Base-by-base conservation (phyloP, 1,284 basidiomycete genomes). In the Gymnopus androsaceus region DNA sequence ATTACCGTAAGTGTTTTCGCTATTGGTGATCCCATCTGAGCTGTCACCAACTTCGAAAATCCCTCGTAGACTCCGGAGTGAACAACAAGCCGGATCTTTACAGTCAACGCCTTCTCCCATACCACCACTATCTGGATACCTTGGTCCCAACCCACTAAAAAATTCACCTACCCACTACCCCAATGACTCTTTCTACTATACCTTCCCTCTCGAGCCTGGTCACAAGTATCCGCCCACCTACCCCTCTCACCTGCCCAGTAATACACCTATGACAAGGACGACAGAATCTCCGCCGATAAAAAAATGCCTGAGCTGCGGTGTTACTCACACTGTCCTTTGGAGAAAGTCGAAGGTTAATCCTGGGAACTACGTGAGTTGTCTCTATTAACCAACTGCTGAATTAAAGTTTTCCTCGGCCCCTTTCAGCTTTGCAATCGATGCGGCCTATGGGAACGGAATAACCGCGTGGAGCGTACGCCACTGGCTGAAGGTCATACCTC, bases 291-390 rank as follows among this genome's bases (percentile, higher is more conserved):
- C 51, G 4, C 28, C 17, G 28, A 17, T 17, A 11, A 53, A 30
- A 37, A 36, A 12, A n/a, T 53, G 51, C 42, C 46, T n/a, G 6
- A 27, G 25, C 23, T 53, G 51, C 25, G 41, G 44, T 17, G 19
- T 37, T 45, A 53, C 42, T 19, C 33, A 53, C 21, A 53, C 51
- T 17, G 41, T 53, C 7, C 33, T 53, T 6, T 53, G 51, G 51
- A 30, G 51, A 45, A 45, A 33, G 41, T 53, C 51, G 21, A 53
- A 53, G 51, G 30, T 53, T 6, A n/a, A 45, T 53, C 51, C 42
- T 34, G 51, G 51, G 27, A 53, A 44, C n/a, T 34, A 44, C 46
- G 41, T 53, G 46, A 36, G 51, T 46, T 42, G 15, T 44, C 15
- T 9, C 40, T 38, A 38, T 25, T 19, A 25, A n/a, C n/a, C 23